A percentile compares a stretch with the other conserved stretches of the same genome.
Conservation (phyloP, 2,329 filamentous ascomycete genomes). For the Aspergillus novofumigatus region DNA sequence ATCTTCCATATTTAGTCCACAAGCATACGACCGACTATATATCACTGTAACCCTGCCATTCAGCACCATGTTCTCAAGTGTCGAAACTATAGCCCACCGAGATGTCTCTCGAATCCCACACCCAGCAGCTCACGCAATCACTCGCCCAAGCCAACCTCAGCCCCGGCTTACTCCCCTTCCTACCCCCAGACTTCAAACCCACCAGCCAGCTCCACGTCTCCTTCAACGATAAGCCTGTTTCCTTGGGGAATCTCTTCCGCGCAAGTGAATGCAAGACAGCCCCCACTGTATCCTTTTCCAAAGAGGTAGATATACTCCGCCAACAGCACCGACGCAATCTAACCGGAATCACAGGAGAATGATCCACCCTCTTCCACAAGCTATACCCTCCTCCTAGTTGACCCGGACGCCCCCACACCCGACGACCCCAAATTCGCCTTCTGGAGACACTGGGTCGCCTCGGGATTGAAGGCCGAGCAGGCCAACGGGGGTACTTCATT, state of each 20-base stretch:
- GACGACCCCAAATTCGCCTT: conserved; percentile 17
- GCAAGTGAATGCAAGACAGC: conserved; percentile 12
- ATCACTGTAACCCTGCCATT: background rate
- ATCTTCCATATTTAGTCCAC: background rate
- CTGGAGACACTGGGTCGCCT: conserved; percentile 16
- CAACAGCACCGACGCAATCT: background rate
- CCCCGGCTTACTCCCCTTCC: conserved; percentile 1
- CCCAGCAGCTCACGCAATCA: background rate
- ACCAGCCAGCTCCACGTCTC: conserved; percentile 2
- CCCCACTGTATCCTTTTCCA: conserved; percentile 4
- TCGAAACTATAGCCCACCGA: background rate
- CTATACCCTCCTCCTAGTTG: conserved; percentile 13
- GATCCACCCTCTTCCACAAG: background rate
- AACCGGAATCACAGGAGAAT: background rate
- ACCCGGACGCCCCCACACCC: conserved; percentile 14
- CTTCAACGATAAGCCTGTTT: conserved; percentile 5
- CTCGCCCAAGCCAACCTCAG: background rate
- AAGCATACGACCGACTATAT: background rate
- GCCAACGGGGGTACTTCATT: background rate
- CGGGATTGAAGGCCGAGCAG: conserved; percentile 2
- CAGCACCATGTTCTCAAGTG: background rate
- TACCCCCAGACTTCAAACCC: conserved; percentile 8
- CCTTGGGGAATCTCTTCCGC: conserved; percentile 10
- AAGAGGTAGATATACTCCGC: conserved; percentile 2
- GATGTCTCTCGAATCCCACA: background rate